Conservation (phyloP, 169 alveolate genomes). For the Eimeria falciformis region DNA sequence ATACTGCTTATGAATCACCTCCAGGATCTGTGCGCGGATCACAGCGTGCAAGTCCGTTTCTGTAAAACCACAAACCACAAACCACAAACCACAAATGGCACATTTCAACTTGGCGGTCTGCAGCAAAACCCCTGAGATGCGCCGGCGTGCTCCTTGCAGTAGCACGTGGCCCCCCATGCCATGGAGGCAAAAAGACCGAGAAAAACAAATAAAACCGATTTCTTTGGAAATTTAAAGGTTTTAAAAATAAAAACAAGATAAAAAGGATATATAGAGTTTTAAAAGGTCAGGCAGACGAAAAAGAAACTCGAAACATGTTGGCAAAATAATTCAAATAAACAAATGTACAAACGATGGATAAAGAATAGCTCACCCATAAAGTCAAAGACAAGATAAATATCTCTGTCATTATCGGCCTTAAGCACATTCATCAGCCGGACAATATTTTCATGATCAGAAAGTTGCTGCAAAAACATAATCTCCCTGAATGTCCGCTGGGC, state of each 20-base stretch:
- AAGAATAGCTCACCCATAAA: constrained; percentile 88
- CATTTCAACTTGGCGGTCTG: too few species aligned
- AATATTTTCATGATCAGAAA: constrained; percentile 96
- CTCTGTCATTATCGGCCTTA: constrained; percentile 98
- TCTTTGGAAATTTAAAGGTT: too few species aligned
- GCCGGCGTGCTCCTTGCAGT: too few species aligned
- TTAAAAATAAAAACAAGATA: too few species aligned
- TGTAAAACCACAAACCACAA: not conserved
- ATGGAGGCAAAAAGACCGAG: too few species aligned
- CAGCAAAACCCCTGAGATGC: too few species aligned
- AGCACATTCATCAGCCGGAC: constrained; percentile 94
- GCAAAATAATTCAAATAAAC: not conserved
- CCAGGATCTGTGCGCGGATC: constrained; percentile 97
- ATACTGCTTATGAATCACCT: constrained; percentile 92
- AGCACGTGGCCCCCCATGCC: too few species aligned
- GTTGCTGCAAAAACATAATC: constrained; percentile 96
- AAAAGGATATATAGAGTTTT: too few species aligned
- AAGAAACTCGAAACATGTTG: not conserved
- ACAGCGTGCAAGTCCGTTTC: constrained; percentile 99
- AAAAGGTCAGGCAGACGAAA: not conserved
- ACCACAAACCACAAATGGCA: too few species aligned
- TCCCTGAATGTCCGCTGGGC: constrained; percentile 99
- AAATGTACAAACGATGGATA: not conserved
- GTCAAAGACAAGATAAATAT: constrained; percentile 98
- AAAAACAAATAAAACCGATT: too few species aligned